phyloP scores from a whole-genome alignment of 78 protist species.

The Abeoforma whisleri region DNA sequence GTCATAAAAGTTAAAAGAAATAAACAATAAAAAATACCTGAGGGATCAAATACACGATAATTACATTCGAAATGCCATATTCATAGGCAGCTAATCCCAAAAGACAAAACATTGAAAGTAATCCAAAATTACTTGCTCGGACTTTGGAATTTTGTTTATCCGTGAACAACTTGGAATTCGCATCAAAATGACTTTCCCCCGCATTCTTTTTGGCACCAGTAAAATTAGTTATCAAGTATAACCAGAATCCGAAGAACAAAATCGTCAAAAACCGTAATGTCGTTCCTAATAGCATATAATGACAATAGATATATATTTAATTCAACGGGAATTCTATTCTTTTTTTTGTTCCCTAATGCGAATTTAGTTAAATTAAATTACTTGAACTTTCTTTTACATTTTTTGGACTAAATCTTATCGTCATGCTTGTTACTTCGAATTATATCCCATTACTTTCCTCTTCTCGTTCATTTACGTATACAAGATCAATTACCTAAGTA shows the following conservation, averaged over 20 bases:
- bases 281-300: neutral
- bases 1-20: neutral
- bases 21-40: neutral
- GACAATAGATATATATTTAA: no score
- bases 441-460: no score
- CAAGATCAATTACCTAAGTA: neutral
- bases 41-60: neutral
- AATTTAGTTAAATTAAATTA: no score
- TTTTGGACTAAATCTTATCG: no score
- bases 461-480: no score
- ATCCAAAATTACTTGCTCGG: neutral
- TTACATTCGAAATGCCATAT: neutral
- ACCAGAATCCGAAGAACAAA: neutral
- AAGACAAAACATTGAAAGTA: no score
- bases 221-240: neutral
- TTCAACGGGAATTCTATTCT: no score
- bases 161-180: neutral
- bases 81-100: neutral
- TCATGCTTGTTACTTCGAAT: no score
- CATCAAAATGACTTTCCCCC: constrained; percentile 1
- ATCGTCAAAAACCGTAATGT: neutral
- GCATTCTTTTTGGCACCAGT: neutral
- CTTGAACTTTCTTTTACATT: no score
- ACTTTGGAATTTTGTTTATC: neutral
- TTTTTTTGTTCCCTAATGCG: no score